Conservation (phyloP, 148 eudicot genomes). For the Cornus controversa region DNA sequence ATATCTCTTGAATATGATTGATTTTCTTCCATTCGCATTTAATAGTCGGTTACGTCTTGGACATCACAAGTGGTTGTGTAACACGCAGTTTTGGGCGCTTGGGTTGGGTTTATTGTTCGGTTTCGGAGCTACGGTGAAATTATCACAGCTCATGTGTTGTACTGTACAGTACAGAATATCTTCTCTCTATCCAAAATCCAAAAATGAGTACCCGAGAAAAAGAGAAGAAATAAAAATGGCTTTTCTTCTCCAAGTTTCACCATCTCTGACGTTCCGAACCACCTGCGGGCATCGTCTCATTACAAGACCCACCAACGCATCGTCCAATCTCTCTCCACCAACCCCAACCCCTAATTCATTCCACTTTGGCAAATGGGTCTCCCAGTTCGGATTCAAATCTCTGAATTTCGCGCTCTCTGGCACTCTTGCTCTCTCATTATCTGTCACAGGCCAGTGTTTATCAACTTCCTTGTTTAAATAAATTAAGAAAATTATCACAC, state of each 20-base stretch:
- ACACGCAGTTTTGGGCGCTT: too few species aligned
- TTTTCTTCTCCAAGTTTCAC: constrained; percentile 17
- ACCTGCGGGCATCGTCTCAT: neutral
- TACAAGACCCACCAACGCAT: constrained; percentile 15
- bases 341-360: constrained; percentile 14
- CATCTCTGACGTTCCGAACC: constrained; percentile 7
- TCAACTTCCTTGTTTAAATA: too few species aligned
- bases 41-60: too few species aligned
- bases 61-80: too few species aligned
- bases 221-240: neutral
- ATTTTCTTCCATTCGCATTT: too few species aligned
- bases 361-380: constrained; percentile 38
- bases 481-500: neutral
- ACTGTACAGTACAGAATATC: too few species aligned
- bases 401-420: constrained; percentile 61
- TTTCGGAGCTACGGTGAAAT: too few species aligned
- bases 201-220: neutral
- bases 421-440: constrained; percentile 58
- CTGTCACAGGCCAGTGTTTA: constrained; percentile 43
- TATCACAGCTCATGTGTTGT: too few species aligned
- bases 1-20: too few species aligned
- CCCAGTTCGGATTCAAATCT: constrained; percentile 46
- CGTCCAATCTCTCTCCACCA: constrained; percentile 13
- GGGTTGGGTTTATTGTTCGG: too few species aligned
- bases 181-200: neutral